Base-by-base conservation (phyloP, 208 protist species). In the Leishmania turanica region DNA sequence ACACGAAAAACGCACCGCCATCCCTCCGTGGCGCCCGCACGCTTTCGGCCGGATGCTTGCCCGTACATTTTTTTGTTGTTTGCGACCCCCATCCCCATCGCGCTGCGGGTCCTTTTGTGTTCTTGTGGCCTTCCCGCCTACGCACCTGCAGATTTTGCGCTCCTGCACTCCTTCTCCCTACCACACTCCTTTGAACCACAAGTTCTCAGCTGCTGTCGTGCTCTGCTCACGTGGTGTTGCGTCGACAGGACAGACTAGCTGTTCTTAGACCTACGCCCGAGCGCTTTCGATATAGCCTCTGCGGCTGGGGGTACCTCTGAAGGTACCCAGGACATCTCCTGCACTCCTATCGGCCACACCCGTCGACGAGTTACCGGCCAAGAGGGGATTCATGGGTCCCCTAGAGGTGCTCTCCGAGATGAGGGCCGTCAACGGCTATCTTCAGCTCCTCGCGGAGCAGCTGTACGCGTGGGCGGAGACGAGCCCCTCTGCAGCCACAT, bases 401-500 rank as follows among this genome's bases (percentile, higher is more conserved):
- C 8, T 51, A 3, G 51, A 42, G 49, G 3, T 65, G 13, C 74
- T 77, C 9, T n/a, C 54, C 13, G 74, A 77, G 7, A 13, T 77
- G 31, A 77, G 66, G 40, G 42, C n/a, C 4, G 40, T 77, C 8
- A 77, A 77, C 37, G 13, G 37, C 37, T 65, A 9, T 77, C 56
- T 77, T 21, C 74, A 77, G 31, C 21, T 11, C 21, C 56, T 77
- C 54, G 21, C 34, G 6, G 53, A 68, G 37, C 74, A 77, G 40
- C n/a, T 77, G 31, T 11, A 65, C 40, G 27, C 3, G 56, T 77
- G 56, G 56, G 37, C 40, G 24, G 21, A 74, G 13, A 17, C 34
- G 27, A 54, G 45, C 42, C 1, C 56, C 65, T 45, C 21, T 47
- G 7, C 49, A n/a, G 27, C 8, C n/a, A 21, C 34, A 21, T 73